Conservation (phyloP, 192 early-diverging fungal genomes). For the Tieghemiomyces parasiticus region DNA sequence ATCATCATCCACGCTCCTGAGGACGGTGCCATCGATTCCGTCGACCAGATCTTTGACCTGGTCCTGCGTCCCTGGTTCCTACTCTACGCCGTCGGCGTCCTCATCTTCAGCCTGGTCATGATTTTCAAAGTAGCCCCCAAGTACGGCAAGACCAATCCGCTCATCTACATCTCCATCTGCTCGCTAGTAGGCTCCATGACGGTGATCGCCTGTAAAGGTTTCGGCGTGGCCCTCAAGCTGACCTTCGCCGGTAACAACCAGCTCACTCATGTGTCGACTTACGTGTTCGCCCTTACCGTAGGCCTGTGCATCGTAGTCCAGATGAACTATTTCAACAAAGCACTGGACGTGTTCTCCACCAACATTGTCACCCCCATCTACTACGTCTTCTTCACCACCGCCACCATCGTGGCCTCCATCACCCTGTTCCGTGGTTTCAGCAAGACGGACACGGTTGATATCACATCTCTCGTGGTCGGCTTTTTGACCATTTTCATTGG, state of each 20-base stretch:
- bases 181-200: constrained; percentile 90
- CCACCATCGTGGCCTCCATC: constrained; percentile 79
- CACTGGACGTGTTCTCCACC: constrained; percentile 81
- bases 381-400: constrained; percentile 91
- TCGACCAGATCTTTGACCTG: constrained; percentile 72
- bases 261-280: constrained; percentile 78
- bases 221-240: constrained; percentile 82
- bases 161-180: constrained; percentile 91
- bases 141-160: constrained; percentile 61
- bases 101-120: constrained; percentile 48
- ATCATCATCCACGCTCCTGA: constrained; percentile 79
- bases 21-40: constrained; percentile 59
- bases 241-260: constrained; percentile 90
- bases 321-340: constrained; percentile 98
- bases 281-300: constrained; percentile 70
- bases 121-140: constrained; percentile 67
- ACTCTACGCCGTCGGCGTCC: constrained; percentile 54
- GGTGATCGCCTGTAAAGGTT: constrained; percentile 85
- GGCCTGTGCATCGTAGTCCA: constrained; percentile 75
- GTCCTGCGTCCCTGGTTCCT: constrained; percentile 73
- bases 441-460: constrained; percentile 50
- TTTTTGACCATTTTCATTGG: constrained; percentile 89
- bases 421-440: constrained; percentile 82
- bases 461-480: constrained; percentile 72
- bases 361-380: constrained; percentile 84